These are phyloP conservation scores for Lentinula sp. DNA, from an alignment of 768 basidiomycete species.

Conservation along the genomic window DNA sequence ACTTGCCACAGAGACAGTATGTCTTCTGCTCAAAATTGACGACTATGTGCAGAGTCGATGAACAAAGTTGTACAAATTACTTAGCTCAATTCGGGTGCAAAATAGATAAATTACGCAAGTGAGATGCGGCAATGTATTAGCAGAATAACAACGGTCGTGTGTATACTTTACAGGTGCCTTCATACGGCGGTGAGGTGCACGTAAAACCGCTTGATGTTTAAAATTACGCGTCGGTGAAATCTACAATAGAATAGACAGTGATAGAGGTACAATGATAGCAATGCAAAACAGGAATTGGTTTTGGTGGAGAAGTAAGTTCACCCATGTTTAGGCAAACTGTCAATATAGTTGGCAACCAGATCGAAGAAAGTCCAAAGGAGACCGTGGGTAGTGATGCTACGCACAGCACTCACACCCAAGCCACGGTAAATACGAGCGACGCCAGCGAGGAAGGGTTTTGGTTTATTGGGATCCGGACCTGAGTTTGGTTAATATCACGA, in stretches of 20 bases:
- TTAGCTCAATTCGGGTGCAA: not conserved
- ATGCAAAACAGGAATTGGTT: not conserved
- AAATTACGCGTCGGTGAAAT: not conserved
- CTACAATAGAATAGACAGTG: not conserved
- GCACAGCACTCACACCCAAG: conserved; percentile 86
- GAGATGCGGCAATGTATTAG: not conserved
- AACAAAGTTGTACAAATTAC: conserved; percentile 1
- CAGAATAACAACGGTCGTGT: too few species aligned
- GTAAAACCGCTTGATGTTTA: too few species aligned
- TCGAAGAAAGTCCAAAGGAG: conserved; percentile 94
- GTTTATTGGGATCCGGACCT: conserved; percentile 78
- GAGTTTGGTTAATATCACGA: not conserved
- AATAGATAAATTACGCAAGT: not conserved
- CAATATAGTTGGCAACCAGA: conserved; percentile 68
- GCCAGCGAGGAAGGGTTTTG: conserved; percentile 72
- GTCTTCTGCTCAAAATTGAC: conserved; percentile 91
- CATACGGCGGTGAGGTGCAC: too few species aligned
- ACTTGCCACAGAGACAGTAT: conserved; percentile 96
- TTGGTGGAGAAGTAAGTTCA: not conserved
- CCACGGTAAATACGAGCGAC: conserved; percentile 87
- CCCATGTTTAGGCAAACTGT: conserved; percentile 35
- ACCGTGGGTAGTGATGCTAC: conserved; percentile 92
- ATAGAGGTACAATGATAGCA: not conserved
- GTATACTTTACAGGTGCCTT: too few species aligned
- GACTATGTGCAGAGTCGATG: conserved; percentile 83